Percentiles rank a stretch among this genome's conserved stretches.
phyloP scores from a whole-genome alignment of 805 yeast genomes.

The Grigorovia yakushimaensis region DNA sequence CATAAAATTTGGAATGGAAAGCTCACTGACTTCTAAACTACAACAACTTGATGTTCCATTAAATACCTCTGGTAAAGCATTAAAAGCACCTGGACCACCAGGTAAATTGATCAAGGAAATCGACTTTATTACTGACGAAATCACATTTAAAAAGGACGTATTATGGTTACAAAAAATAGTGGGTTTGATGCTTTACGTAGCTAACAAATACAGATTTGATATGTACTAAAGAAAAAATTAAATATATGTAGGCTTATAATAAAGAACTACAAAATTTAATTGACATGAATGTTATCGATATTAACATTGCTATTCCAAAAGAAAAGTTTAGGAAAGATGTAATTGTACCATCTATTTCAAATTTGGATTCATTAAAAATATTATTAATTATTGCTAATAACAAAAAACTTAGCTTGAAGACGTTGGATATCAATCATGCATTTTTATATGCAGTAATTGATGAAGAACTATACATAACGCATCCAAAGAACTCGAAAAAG shows the following conservation, averaged over 20 bases:
- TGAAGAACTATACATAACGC: not conserved
- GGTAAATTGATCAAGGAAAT: too few relatives aligned
- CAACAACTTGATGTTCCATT: not conserved
- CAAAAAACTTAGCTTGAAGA: not conserved
- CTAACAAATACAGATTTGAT: constrained; percentile 9
- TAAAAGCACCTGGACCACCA: too few relatives aligned
- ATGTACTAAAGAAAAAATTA: not conserved
- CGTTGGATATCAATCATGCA: constrained; percentile 6
- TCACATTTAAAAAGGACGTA: constrained; percentile 4
- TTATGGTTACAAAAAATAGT: constrained; percentile 7
- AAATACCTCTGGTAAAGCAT: too few relatives aligned
- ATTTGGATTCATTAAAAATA: not conserved
- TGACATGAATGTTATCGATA: not conserved
- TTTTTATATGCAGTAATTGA: not conserved
- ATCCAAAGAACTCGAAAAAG: not conserved
- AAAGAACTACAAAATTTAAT: constrained; percentile 4
- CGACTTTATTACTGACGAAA: too few relatives aligned
- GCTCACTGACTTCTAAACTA: constrained; percentile 2
- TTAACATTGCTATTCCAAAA: not conserved
- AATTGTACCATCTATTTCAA: not conserved
- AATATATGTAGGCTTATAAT: constrained; percentile 1
- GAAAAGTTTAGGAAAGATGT: not conserved
- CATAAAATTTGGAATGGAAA: constrained; percentile 7
- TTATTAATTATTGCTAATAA: constrained; percentile 1
- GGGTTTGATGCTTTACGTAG: constrained; percentile 10